Evolutionary conservation across 1,284 basidiomycete species (phyloP).

Genomic region (Cryptococcus depauperatus): DNA sequence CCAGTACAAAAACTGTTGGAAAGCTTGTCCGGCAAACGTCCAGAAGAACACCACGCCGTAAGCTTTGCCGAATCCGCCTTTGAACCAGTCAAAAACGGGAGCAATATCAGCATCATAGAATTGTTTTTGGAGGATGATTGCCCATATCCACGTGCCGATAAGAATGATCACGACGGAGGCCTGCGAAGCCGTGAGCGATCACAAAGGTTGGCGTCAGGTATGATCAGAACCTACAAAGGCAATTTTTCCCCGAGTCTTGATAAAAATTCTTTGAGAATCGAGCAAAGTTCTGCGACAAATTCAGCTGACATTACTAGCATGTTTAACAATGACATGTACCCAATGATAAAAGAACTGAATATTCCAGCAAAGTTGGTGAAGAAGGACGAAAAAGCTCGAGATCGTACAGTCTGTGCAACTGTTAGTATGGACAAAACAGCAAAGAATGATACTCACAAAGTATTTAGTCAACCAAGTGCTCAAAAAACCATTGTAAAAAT

Average conservation of each 20-base stretch:
- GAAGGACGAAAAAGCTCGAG: slow-evolving; percentile 30
- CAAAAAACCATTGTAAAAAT: slow-evolving; percentile 28
- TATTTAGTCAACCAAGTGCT: slow-evolving; percentile 26
- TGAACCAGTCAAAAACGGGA: slow-evolving; percentile 24
- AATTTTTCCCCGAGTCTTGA: slow-evolving; percentile 20
- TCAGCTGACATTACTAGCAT: not conserved
- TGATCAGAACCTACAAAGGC: slow-evolving; percentile 17
- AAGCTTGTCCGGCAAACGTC: slow-evolving; percentile 23
- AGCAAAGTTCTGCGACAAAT: slow-evolving; percentile 17
- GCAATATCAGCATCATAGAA: slow-evolving; percentile 14
- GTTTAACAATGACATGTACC: no score
- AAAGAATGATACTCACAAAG: slow-evolving; percentile 18
- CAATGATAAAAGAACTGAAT: slow-evolving; percentile 26
- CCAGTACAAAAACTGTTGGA: slow-evolving; percentile 29
- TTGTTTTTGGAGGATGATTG: slow-evolving; percentile 22
- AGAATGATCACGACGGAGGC: slow-evolving; percentile 18
- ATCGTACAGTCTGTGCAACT: slow-evolving; percentile 22
- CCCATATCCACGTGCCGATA: slow-evolving; percentile 29
- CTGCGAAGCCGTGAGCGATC: slow-evolving; percentile 3
- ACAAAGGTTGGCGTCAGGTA: no score
- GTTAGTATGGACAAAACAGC: not conserved
- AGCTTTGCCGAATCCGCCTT: slow-evolving; percentile 16
- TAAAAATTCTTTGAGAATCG: slow-evolving; percentile 23
- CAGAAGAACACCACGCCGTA: slow-evolving; percentile 26
- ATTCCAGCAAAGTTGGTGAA: slow-evolving; percentile 30